These are phyloP conservation scores for Jacaranda copaia DNA, from an alignment of 257 asterid species.

Conservation along the genomic window DNA sequence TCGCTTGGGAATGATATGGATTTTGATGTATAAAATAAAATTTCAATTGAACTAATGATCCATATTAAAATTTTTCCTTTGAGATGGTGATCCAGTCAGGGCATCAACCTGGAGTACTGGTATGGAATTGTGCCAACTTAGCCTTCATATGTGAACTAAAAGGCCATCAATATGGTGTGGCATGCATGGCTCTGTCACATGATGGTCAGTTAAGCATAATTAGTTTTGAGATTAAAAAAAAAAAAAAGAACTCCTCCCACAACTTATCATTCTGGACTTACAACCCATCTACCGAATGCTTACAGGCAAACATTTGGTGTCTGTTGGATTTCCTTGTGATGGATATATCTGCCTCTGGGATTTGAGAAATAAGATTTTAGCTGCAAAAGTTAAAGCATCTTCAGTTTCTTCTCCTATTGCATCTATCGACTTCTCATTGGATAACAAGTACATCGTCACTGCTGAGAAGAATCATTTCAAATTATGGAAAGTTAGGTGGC, in stretches of 20 bases:
- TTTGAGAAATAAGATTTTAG: slow-evolving; percentile 53
- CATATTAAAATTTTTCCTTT: slow-evolving; percentile 16
- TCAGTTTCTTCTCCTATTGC: slow-evolving; percentile 55
- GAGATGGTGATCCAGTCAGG: slow-evolving; percentile 58
- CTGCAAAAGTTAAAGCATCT: slow-evolving; percentile 58
- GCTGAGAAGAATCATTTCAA: slow-evolving; percentile 68
- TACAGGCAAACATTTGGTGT: slow-evolving; percentile 65
- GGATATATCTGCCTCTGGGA: slow-evolving; percentile 78
- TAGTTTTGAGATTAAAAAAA: slow-evolving; percentile 14
- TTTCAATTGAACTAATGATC: background rate
- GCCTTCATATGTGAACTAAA: slow-evolving; percentile 57
- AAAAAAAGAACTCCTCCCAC: background rate
- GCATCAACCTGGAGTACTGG: slow-evolving; percentile 60
- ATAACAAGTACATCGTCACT: slow-evolving; percentile 57
- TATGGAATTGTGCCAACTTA: slow-evolving; percentile 61
- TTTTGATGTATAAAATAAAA: background rate
- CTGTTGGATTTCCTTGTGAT: slow-evolving; percentile 73
- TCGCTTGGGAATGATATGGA: background rate
- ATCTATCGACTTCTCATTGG: slow-evolving; percentile 59
- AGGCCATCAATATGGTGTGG: slow-evolving; percentile 69
- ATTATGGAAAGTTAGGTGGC: slow-evolving; percentile 60
- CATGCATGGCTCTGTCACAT: slow-evolving; percentile 69
- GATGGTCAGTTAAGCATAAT: slow-evolving; percentile 62
- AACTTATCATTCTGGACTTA: slow-evolving; percentile 18
- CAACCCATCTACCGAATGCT: slow-evolving; percentile 21